These are phyloP conservation scores for Phytophthora niederhauseri DNA, from an alignment of 352 stramenopile genomes.

Conservation along the genomic window DNA sequence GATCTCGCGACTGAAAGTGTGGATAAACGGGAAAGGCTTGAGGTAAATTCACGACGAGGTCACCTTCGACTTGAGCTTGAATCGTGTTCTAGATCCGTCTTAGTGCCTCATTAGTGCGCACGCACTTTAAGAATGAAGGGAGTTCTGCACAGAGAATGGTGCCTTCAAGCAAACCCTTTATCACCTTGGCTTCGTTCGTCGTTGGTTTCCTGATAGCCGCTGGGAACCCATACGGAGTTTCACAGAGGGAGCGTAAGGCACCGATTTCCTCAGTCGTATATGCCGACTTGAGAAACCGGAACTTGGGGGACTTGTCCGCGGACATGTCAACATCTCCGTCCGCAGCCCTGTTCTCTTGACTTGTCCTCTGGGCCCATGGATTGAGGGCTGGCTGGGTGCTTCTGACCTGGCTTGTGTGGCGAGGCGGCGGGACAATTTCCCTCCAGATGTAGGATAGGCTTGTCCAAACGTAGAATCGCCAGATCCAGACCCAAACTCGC, in stretches of 20 bases:
- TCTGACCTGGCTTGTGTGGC: background rate
- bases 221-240: background rate
- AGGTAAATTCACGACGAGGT: conserved; percentile 2
- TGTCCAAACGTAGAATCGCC: too few species aligned
- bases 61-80: conserved; percentile 15
- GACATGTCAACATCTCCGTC: background rate
- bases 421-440: too few species aligned
- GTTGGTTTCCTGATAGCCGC: background rate
- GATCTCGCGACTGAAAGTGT: background rate
- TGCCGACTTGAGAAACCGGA: background rate
- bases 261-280: background rate
- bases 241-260: background rate
- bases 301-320: background rate
- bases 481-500: too few species aligned
- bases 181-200: background rate
- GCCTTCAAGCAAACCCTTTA: background rate
- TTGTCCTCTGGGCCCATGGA: too few species aligned
- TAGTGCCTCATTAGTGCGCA: background rate
- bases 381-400: background rate
- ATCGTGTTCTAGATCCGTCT: conserved; percentile 10
- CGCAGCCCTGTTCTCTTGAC: background rate
- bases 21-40: conserved; percentile 3
- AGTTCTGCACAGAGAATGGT: background rate
- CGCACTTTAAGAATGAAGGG: background rate
- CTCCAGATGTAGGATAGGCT: too few species aligned